Conservation (phyloP, 163 green algal genomes). For the Coccomyxa subellipsoidea region DNA sequence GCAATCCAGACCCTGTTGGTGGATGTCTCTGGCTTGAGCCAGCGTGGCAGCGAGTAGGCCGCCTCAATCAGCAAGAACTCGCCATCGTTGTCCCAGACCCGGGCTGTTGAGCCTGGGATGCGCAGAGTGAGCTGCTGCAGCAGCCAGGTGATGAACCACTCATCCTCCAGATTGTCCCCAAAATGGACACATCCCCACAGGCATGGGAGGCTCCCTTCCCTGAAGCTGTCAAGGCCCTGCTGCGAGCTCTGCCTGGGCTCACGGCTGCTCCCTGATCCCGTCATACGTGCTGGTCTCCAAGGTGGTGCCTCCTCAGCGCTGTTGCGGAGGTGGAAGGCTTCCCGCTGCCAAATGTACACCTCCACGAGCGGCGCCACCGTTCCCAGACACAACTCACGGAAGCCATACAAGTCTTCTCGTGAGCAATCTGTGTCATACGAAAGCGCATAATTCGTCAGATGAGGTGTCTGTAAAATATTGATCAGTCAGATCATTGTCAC, state of each 20-base stretch:
- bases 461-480: background rate
- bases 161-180: slow-evolving; percentile 86
- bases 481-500: background rate
- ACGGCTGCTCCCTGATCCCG: background rate
- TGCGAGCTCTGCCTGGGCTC: background rate
- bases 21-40: slow-evolving; percentile 79
- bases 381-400: background rate
- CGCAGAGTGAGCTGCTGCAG: slow-evolving; percentile 55
- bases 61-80: slow-evolving; percentile 94
- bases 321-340: slow-evolving; percentile 53
- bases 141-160: slow-evolving; percentile 84
- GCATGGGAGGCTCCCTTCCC: slow-evolving; percentile 3
- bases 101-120: slow-evolving; percentile 9
- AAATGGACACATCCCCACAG: slow-evolving; percentile 71
- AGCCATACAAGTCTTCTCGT: background rate
- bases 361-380: background rate
- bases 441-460: background rate
- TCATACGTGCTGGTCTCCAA: slow-evolving; percentile 28
- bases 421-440: background rate
- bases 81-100: slow-evolving; percentile 89
- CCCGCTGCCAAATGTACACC: slow-evolving; percentile 76
- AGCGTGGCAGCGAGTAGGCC: slow-evolving; percentile 80
- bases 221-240: background rate
- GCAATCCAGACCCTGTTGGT: slow-evolving; percentile 62
- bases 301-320: slow-evolving; percentile 1